Base-by-base conservation (phyloP, 2,329 filamentous ascomycete genomes). In the Aspergillus piperis region DNA sequence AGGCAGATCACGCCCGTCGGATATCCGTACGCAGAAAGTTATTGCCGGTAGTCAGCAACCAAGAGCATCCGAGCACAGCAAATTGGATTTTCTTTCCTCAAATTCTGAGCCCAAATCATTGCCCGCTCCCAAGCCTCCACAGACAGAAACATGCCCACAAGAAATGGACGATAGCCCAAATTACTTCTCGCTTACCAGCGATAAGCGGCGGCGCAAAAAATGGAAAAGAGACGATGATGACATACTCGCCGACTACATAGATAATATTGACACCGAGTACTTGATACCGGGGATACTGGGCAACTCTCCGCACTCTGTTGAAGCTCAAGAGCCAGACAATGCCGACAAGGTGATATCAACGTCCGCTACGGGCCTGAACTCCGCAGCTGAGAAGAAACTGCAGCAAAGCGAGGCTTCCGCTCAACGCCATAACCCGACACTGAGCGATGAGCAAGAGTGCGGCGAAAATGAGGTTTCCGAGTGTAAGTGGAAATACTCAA, bases 201-300 rank as follows among this genome's bases (percentile, higher is more conserved):
- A 15, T 30, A 58, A 54, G 23, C 10, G 49, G 41, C 36, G 13
- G 23, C 30, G 36, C 44, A 42, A 36, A 58, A 57, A 38, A 60
- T 62, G 30, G 21, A 75, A 73, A 2, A 79, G 83, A 7, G 82
- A 88, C 17, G 84, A 87, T 41, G 83, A 65, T 27, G 67, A 70
- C 15, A 65, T 70, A 4, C 27, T 78, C 10, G 73, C 72, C 17
- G 78, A 80, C 59, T 79, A 79, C 59, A 74, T 79, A 38, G 72
- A 70, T 36, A 77, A 80, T 53, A 76, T 78, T 21, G 68, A 73
- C 52, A 66, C 70, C 10, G 67, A 73, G 5, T 74, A 76, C 61
- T 63, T 54, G 39, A 50, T 41, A 10, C n/a, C 25, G 2, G 8
- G 27, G 39, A 50, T 41, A 10, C 21, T 36, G 5, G 8, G 27